Evolutionary conservation across 306 rosid species (phyloP), one percentile per base, ranked within the genome.

Genomic region (Ochetophila trinervis): DNA sequence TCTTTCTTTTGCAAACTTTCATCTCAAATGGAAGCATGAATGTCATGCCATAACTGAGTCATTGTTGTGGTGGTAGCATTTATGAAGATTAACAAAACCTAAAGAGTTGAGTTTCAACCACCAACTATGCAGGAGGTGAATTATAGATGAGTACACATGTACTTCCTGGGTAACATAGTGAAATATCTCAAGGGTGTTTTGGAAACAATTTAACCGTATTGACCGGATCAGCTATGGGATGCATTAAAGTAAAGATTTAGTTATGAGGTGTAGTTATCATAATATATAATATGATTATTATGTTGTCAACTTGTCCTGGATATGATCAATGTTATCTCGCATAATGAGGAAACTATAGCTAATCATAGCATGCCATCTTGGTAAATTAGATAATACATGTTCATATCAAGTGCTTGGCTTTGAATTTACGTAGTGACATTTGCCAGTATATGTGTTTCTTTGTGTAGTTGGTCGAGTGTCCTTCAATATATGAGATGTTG

Each of bases 401-500:
- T 8, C 47, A 12, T 49, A 49, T 5, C 45, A 37, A 65, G 36
- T 65, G 16, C 16, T 19, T 19, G 60, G 21, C 59, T 8, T 17
- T 10, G 22, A 21, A 32, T 65, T 34, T 35, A 40, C 18, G 35
- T 36, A 5, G 30, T 65, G 22, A 65, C 24, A 2, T n/a, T n/a
- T n/a, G 2, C 24, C 4, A n/a, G 21, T 57, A 20, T 76, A 47
- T 42, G 69, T 71, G 18, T 63, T 70, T 65, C 70, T 56, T n/a
- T 55, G 51, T 70, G 24, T 65, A 89, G 98, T 73, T 92, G 81
- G 87, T 92, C 32, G 98, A 85, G 78, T 92, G 98, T 75, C 98
- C 96, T 67, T 89, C 98, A 49, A 79, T 92, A 75, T 92, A 92
- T 71, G 98, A 92, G 81, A 87, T 92, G 98, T 63, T 92, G 88